Base-by-base conservation (phyloP, 2,329 filamentous ascomycete genomes). In the Fusarium scirpi region DNA sequence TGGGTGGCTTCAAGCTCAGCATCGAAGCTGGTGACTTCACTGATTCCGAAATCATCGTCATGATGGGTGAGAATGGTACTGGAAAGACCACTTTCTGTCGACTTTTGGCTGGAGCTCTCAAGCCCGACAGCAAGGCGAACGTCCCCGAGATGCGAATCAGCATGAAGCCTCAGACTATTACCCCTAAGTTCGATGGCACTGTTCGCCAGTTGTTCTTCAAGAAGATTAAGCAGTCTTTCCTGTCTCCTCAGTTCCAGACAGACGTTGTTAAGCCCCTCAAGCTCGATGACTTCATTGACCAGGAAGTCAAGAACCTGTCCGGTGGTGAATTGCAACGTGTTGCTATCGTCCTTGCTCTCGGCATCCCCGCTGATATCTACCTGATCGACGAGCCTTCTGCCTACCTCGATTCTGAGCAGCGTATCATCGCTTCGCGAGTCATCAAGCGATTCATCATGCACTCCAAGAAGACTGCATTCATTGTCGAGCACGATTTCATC, bases 401-500 rank as follows among this genome's bases (percentile, higher is more conserved):
- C 69, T 99, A 99, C 83, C 92, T 99, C 63, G 96, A 99, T 82
- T 98, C 96, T 52, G 96, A 99, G 85, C 96, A 99, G 85, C 95
- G 96, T 92, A 97, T 99, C 79, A 91, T 99, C 76, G 95, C 94
- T 67, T 92, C 95, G 47, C 92, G 94, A 79, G 97, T 99, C 80
- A 99, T 99, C 85, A 99, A 99, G 88, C 92, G 96, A 74, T 99
- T 97, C 88, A 99, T 99, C 83, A 99, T 99, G 96, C 95, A 99
- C 86, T 91, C 94, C 77, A 98, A 98, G 90, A 98, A 98, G 90
- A 99, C 96, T 1, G 96, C 96, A 53, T 99, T 99, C 81, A 90
- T 99, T 74, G 95, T 99, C 80, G 96, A 99, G 90, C 96, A 99
- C 92, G 96, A 99, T 88, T 98, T 99, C 86, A 97, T 98, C 85